These are phyloP conservation scores for Trichoderma sp. DNA, from an alignment of 2,329 filamentous ascomycete genomes.

Conservation along the genomic window DNA sequence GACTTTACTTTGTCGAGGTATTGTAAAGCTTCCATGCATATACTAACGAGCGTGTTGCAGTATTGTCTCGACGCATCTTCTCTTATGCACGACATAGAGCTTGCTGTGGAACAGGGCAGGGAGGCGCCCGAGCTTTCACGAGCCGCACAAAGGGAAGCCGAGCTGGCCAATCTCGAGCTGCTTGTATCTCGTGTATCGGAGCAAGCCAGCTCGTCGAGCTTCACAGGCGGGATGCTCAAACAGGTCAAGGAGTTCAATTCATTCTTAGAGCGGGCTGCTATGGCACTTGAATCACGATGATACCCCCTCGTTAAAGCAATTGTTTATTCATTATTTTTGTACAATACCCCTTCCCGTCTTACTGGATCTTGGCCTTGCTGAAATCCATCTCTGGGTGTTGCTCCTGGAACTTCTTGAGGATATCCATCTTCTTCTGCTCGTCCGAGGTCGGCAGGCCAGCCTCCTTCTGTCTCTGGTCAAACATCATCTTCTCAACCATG, in stretches of 20 bases:
- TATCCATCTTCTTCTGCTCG: conserved; percentile 91
- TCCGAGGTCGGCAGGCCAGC: conserved; percentile 83
- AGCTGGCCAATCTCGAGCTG: conserved; percentile 57
- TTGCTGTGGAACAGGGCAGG: conserved; percentile 51
- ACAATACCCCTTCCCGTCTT: conserved; percentile 20
- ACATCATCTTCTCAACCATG: conserved; percentile 99
- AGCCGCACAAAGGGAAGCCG: conserved; percentile 47
- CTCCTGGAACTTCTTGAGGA: conserved; percentile 87
- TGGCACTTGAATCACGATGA: conserved; percentile 50
- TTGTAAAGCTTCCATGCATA: neutral
- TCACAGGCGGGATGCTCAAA: conserved; percentile 51
- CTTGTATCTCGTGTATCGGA: conserved; percentile 53
- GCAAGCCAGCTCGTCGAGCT: conserved; percentile 49
- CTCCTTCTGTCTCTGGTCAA: conserved; percentile 96
- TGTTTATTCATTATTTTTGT: conserved; percentile 12
- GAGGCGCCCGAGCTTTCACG: conserved; percentile 46
- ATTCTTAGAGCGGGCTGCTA: conserved; percentile 59
- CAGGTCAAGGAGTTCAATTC: conserved; percentile 61
- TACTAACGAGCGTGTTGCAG: conserved; percentile 21
- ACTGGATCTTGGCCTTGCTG: conserved; percentile 65
- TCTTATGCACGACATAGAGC: conserved; percentile 60
- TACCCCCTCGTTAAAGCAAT: conserved; percentile 8
- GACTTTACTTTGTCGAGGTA: neutral
- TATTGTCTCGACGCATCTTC: conserved; percentile 54
- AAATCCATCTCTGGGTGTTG: conserved; percentile 75